phyloP scores from a whole-genome alignment of 768 basidiomycete species.

The Lentinula lateritia region DNA sequence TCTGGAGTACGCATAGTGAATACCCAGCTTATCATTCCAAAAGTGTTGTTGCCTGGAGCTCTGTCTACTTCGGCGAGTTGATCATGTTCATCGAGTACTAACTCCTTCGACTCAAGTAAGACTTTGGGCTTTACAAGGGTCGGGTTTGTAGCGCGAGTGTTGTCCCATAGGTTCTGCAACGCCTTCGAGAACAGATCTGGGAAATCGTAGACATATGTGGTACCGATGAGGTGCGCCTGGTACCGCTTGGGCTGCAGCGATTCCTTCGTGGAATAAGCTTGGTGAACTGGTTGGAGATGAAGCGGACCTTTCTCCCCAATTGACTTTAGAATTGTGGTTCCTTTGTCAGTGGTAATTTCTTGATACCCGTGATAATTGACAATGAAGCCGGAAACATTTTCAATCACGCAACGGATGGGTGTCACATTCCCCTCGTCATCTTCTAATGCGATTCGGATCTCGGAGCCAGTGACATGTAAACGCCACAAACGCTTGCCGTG shows the following conservation, averaged over 20 bases:
- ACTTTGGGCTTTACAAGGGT: slow-evolving; percentile 70
- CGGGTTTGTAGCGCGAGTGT: slow-evolving; percentile 58
- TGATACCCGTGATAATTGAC: slow-evolving; percentile 98
- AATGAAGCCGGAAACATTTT: slow-evolving; percentile 98
- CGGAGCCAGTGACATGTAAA: slow-evolving; percentile 94
- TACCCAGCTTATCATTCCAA: slow-evolving; percentile 98
- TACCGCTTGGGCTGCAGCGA: slow-evolving; percentile 98
- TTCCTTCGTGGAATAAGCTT: slow-evolving; percentile 94
- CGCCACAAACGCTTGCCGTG: slow-evolving; percentile 99
- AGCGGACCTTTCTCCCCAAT: slow-evolving; percentile 97
- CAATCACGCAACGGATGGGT: slow-evolving; percentile 95
- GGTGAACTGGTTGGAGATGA: slow-evolving; percentile 92
- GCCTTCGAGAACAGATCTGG: slow-evolving; percentile 98
- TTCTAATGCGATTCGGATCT: slow-evolving; percentile 93
- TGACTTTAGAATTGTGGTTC: slow-evolving; percentile 92
- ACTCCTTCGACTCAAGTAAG: slow-evolving; percentile 79
- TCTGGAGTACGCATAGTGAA: slow-evolving; percentile 91
- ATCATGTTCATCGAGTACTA: slow-evolving; percentile 92
- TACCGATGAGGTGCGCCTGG: slow-evolving; percentile 96
- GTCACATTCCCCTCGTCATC: slow-evolving; percentile 93
- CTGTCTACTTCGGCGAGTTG: slow-evolving; percentile 87
- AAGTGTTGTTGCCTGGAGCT: slow-evolving; percentile 88
- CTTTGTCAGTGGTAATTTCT: slow-evolving; percentile 95
- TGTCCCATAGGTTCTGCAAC: slow-evolving; percentile 87
- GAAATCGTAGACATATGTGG: slow-evolving; percentile 99